Conservation (phyloP, 2,329 filamentous ascomycete species). For the Tolypocladium ophioglossoides region DNA sequence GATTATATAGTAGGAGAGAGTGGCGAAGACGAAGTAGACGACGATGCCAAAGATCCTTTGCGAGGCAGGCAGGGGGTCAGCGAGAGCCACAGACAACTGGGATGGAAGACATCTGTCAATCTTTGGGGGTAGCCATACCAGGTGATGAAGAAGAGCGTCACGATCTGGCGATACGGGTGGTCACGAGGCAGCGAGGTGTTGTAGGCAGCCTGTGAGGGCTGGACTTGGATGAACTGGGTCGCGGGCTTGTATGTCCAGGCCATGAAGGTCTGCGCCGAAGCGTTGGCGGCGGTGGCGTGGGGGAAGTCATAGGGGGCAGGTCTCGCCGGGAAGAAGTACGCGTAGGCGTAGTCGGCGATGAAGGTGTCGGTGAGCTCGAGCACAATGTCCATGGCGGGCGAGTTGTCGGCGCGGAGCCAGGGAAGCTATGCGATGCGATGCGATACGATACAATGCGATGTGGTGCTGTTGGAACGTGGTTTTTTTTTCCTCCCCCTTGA, state of each 20-base stretch:
- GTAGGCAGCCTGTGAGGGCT: constrained; percentile 68
- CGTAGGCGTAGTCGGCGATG: constrained; percentile 70
- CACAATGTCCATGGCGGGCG: constrained; percentile 72
- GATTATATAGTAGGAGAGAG: constrained; percentile 75
- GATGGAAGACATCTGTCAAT: neutral
- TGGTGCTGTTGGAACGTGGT: neutral
- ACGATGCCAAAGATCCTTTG: constrained; percentile 72
- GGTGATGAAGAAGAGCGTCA: constrained; percentile 73
- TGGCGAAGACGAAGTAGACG: constrained; percentile 76
- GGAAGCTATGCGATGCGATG: neutral
- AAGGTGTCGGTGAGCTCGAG: constrained; percentile 79
- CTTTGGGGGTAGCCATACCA: constrained; percentile 44
- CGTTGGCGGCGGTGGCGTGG: constrained; percentile 36
- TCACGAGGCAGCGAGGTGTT: constrained; percentile 69
- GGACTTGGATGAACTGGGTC: constrained; percentile 55
- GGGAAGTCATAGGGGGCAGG: constrained; percentile 42
- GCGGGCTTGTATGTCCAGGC: constrained; percentile 63
- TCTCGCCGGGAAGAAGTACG: constrained; percentile 53
- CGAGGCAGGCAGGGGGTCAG: constrained; percentile 1
- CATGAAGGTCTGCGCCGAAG: constrained; percentile 46
- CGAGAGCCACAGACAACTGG: neutral
- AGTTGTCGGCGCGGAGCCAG: neutral
- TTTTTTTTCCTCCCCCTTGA: neutral
- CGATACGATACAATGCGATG: neutral
- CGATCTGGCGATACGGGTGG: constrained; percentile 61